Evolutionary conservation across 768 basidiomycete species (phyloP), one percentile per base, ranked within the genome.

Genomic region (Zangia roseola): DNA sequence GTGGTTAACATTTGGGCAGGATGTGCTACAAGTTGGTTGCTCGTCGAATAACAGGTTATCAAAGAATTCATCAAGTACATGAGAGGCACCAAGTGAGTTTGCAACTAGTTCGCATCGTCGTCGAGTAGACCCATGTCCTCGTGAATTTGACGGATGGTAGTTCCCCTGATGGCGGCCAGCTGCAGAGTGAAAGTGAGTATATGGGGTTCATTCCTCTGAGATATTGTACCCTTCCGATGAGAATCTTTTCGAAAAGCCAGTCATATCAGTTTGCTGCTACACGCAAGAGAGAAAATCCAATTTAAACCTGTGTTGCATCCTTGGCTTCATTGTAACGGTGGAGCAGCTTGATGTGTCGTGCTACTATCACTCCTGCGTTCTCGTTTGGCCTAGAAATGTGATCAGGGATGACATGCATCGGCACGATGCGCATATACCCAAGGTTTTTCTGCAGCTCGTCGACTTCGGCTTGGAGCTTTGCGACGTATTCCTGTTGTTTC

Each of bases 291-390:
- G 36, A 37, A 4, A 37, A 40, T 40, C 45, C 14, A 47, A 28
- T 26, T 41, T 42, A 19, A 30, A 82, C 88, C 82, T 91, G 89
- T 0, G 86, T 76, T 5, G 88, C 89, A 62, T 91, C 89, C 61
- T 91, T 91, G 9, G 86, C 79, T 63, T 91, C 89, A 52, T 91
- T 91, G 53, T 90, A 91, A 31, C 70, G 72, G 63, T 91, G 89
- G 30, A 90, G 70, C 4, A 88, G 71, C 55, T 78, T 78, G 64
- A 90, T 90, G 57, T 90, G 86, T 13, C 72, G 69, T 52, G 82
- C 80, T 20, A 86, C 80, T 8, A 86, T 79, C 41, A 68, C 69
- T 36, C 83, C 79, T 0, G 84, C 77, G 43, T 83, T 77, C 49
- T 75, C 73, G 37, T 64, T 47, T 45, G 63, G 65, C 28, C 77